Percentiles rank a stretch among this genome's conserved stretches.
These are phyloP conservation scores for Lachnellula hyalina DNA, from an alignment of 2,329 filamentous ascomycete genomes.

Conservation along the genomic window DNA sequence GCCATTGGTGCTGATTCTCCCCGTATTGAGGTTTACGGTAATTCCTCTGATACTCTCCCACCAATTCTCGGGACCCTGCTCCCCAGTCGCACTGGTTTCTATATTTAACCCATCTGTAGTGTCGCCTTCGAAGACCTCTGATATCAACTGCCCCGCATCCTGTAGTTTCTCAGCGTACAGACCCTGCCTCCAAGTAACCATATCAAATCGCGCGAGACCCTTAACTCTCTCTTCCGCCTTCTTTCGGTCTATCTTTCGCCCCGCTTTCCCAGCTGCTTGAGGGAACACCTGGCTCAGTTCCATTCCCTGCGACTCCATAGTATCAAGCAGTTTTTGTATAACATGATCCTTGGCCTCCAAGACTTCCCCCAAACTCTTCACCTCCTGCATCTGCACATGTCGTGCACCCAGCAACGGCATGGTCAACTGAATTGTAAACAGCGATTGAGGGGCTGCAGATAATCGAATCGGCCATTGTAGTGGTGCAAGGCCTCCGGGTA, in stretches of 20 bases:
- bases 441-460: conserved; percentile 30
- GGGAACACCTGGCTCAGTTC: conserved; percentile 49
- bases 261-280: conserved; percentile 30
- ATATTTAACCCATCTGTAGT: not conserved
- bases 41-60: conserved; percentile 27
- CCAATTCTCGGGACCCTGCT: conserved; percentile 17
- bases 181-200: conserved; percentile 20
- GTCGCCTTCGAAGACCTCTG: conserved; percentile 18
- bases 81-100: not conserved
- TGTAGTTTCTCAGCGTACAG: conserved; percentile 2
- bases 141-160: conserved; percentile 16
- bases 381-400: conserved; percentile 38
- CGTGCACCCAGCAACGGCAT: conserved; percentile 42
- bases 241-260: conserved; percentile 37
- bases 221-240: conserved; percentile 34
- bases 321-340: conserved; percentile 49
- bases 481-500: conserved; percentile 57
- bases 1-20: conserved; percentile 17
- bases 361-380: conserved; percentile 38
- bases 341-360: conserved; percentile 49
- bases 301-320: conserved; percentile 45
- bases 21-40: conserved; percentile 17
- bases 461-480: conserved; percentile 63
- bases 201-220: conserved; percentile 43
- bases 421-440: conserved; percentile 41